Conservation (phyloP, 371 early-diverging fungal genomes). For the Mortierella sp. region DNA sequence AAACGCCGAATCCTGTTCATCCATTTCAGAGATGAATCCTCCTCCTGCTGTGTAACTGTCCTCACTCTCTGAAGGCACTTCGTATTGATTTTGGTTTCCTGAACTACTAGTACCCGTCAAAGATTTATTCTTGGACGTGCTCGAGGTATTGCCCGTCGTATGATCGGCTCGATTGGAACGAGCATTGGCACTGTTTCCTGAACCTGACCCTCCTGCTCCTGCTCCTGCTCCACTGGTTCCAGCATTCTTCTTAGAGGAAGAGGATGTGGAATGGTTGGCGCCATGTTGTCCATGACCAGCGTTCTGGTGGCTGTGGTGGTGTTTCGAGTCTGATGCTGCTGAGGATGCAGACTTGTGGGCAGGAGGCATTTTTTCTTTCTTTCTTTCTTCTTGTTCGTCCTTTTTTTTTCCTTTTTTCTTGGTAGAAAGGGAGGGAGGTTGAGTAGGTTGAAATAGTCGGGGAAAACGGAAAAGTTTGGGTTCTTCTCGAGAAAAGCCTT, state of each 20-base stretch:
- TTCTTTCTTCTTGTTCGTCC: no score
- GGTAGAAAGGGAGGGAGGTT: no score
- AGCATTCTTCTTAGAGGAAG: slow-evolving; percentile 13
- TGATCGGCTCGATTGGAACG: background rate
- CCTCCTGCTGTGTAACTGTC: slow-evolving; percentile 41
- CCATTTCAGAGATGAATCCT: slow-evolving; percentile 50
- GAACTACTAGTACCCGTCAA: no score
- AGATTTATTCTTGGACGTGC: background rate
- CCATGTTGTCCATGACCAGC: slow-evolving; percentile 2
- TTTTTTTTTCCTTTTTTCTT: no score
- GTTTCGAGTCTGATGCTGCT: slow-evolving; percentile 31
- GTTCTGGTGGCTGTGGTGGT: slow-evolving; percentile 13
- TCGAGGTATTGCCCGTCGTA: background rate
- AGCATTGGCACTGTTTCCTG: no score
- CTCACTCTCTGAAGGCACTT: slow-evolving; percentile 36
- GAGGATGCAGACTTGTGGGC: slow-evolving; percentile 34
- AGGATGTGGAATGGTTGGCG: slow-evolving; percentile 4
- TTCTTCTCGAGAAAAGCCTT: background rate
- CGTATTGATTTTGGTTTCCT: background rate
- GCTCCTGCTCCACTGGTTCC: background rate
- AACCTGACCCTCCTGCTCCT: background rate
- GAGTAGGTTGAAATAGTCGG: no score
- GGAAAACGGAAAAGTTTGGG: background rate
- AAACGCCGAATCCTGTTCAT: slow-evolving; percentile 50
- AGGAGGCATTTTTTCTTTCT: slow-evolving; percentile 34